These are phyloP conservation scores for Sclerotinia trifoliorum DNA, from an alignment of 2,329 filamentous ascomycete genomes.

Conservation along the genomic window DNA sequence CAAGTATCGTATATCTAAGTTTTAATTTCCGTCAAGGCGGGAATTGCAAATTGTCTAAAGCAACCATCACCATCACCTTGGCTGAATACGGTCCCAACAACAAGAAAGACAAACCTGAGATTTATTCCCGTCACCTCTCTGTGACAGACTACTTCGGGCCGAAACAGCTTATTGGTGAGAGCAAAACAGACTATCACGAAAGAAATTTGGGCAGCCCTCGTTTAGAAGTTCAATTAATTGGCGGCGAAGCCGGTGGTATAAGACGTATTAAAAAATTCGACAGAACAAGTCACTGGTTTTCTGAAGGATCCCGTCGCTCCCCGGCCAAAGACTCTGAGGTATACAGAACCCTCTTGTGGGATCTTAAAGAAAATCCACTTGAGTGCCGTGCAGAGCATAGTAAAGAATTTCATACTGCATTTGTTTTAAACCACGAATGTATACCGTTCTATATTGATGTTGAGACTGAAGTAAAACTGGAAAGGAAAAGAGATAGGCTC, in stretches of 20 bases:
- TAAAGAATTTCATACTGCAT: neutral
- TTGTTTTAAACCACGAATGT: neutral
- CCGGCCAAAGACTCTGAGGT: neutral
- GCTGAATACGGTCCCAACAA: too few species aligned
- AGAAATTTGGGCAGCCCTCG: too few species aligned
- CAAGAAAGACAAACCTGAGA: neutral
- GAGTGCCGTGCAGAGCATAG: neutral
- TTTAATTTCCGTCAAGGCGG: neutral
- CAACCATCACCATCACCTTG: neutral
- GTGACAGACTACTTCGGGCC: neutral
- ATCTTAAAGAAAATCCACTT: neutral
- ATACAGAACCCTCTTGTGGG: neutral
- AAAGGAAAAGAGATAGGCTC: neutral
- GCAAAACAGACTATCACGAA: neutral
- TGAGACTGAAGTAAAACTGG: neutral
- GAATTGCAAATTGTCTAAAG: neutral
- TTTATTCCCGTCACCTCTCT: neutral
- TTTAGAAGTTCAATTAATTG: too few species aligned
- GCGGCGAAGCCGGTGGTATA: too few species aligned
- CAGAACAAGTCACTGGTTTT: too few species aligned
- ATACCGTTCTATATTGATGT: neutral
- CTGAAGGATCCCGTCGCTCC: too few species aligned
- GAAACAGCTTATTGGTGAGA: neutral
- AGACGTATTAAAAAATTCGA: too few species aligned
- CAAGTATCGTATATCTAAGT: slow-evolving; percentile 1